phyloP scores from a whole-genome alignment of 2,329 filamentous ascomycete genomes.

The Blastomyces silverae region DNA sequence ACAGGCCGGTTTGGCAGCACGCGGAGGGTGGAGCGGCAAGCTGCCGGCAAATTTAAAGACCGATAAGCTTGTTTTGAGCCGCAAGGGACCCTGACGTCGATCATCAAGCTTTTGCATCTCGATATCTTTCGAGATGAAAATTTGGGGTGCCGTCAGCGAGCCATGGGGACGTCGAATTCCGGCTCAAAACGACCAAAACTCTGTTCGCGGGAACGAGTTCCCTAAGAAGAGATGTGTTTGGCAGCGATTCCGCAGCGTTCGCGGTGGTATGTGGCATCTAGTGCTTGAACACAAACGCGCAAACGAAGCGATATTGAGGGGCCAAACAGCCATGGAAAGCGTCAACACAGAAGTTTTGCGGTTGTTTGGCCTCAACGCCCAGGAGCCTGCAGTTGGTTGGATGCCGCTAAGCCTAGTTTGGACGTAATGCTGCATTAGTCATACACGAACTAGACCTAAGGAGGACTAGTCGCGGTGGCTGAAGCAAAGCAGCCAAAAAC shows the following conservation, averaged over 20 bases:
- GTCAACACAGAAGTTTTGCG: neutral
- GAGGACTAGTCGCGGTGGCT: constrained; percentile 12
- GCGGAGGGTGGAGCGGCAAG: constrained; percentile 17
- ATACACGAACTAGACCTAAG: neutral
- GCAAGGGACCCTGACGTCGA: constrained; percentile 19
- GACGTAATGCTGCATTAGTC: neutral
- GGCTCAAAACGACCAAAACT: neutral
- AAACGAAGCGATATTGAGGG: neutral
- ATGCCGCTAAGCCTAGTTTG: constrained; percentile 12
- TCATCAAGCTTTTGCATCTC: constrained; percentile 12
- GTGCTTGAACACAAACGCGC: neutral
- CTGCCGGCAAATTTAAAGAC: constrained; percentile 29
- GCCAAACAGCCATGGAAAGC: neutral
- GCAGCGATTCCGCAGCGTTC: neutral
- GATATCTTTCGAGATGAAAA: neutral
- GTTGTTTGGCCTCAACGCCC: neutral
- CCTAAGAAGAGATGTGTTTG: neutral
- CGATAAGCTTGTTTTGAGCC: constrained; percentile 30
- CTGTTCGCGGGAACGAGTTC: neutral
- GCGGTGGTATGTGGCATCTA: constrained; percentile 1
- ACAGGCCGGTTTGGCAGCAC: neutral
- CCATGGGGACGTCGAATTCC: neutral
- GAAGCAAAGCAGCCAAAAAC: constrained; percentile 14
- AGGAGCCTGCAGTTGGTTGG: constrained; percentile 1
- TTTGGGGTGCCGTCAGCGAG: neutral